phyloP scores from a whole-genome alignment of 2,329 filamentous ascomycete genomes.

The Niveomyces coronatus region DNA sequence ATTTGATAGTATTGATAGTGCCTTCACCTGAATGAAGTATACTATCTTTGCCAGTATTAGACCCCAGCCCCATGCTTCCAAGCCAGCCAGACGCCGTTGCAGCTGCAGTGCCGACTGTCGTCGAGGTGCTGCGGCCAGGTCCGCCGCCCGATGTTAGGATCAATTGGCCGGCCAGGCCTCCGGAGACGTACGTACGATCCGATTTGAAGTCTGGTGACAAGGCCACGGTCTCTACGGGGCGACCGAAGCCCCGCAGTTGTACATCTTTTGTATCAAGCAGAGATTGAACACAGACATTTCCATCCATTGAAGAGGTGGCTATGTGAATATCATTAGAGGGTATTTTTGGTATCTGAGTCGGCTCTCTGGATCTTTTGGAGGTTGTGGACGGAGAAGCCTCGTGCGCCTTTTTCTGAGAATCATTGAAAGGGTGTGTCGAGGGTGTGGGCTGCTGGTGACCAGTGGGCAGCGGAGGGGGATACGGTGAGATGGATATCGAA shows the following conservation, averaged over 20 bases:
- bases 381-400: constrained; percentile 37
- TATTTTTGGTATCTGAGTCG: constrained; percentile 52
- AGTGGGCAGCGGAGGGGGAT: constrained; percentile 40
- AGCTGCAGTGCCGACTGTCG: constrained; percentile 72
- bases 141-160: constrained; percentile 78
- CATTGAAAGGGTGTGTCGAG: too few relatives aligned
- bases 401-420: constrained; percentile 18
- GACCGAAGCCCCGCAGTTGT: constrained; percentile 81
- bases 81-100: constrained; percentile 86
- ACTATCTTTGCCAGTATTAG: constrained; percentile 72
- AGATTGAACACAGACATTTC: constrained; percentile 86
- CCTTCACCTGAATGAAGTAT: constrained; percentile 89
- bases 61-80: constrained; percentile 71
- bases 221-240: constrained; percentile 84
- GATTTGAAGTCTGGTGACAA: constrained; percentile 91
- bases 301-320: constrained; percentile 88
- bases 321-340: constrained; percentile 90
- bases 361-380: constrained; percentile 42
- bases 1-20: constrained; percentile 82
- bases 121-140: constrained; percentile 73
- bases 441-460: neutral
- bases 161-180: constrained; percentile 77
- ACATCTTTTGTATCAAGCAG: constrained; percentile 84
- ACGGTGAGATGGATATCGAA: constrained; percentile 80
- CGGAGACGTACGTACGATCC: constrained; percentile 82